Evolutionary conservation across 75 land plant species (phyloP).

Genomic region (Azolla pinnata): DNA sequence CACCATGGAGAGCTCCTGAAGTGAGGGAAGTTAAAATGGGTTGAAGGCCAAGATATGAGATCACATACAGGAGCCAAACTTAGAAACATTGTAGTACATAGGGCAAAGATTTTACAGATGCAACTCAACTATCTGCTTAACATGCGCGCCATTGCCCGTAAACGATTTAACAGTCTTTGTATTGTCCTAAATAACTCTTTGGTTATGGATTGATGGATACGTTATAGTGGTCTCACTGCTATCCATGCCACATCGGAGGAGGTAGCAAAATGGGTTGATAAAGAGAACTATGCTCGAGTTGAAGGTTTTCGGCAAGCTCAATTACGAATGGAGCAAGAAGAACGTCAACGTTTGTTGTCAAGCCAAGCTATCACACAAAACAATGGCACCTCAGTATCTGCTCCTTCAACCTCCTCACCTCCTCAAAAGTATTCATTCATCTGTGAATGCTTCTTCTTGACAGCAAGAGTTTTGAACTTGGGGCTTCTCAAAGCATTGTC

Average conservation of each 20-base stretch:
- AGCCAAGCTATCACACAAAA: slow-evolving; percentile 46
- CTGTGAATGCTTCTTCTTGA: slow-evolving; percentile 96
- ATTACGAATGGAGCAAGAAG: slow-evolving; percentile 33
- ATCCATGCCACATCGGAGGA: slow-evolving; percentile 97
- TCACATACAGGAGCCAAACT: no score
- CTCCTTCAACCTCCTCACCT: slow-evolving; percentile 6
- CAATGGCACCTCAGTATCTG: slow-evolving; percentile 13
- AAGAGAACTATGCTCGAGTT: slow-evolving; percentile 23
- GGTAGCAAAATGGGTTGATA: slow-evolving; percentile 64
- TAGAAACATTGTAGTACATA: no score
- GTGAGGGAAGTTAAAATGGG: no score
- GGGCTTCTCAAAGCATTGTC: slow-evolving; percentile 84
- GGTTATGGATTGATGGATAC: no score
- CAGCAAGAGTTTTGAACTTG: slow-evolving; percentile 90
- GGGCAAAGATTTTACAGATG: no score
- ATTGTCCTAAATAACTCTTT: no score
- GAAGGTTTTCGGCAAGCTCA: slow-evolving; percentile 41
- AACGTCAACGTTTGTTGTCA: slow-evolving; percentile 43
- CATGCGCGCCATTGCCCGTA: no score
- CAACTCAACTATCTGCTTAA: no score
- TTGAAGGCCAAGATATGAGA: no score
- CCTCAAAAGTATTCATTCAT: slow-evolving; percentile 60
- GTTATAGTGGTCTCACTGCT: slow-evolving; percentile 68
- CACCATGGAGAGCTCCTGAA: no score
- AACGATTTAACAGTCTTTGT: no score